Evolutionary conservation across 352 stramenopile genomes (phyloP).

Genomic region (Globisporangium apiculatum): DNA sequence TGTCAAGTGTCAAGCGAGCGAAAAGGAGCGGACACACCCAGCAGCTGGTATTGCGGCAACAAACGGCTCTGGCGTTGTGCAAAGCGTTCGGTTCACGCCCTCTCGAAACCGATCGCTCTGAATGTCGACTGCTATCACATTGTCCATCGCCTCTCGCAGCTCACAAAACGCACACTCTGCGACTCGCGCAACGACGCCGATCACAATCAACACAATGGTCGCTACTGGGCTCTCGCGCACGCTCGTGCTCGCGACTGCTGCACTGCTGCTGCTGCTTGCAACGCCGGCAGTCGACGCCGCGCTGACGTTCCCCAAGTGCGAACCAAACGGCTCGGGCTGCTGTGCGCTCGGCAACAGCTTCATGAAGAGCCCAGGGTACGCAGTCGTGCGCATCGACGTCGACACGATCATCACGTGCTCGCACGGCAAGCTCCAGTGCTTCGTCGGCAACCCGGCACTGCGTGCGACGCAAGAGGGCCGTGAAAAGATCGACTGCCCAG

Average conservation of each 20-base stretch:
- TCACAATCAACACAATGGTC: conserved; percentile 7
- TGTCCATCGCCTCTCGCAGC: no score
- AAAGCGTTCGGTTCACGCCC: not conserved
- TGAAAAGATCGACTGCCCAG: conserved; percentile 37
- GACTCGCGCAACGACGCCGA: conserved; percentile 2
- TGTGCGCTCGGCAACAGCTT: conserved; percentile 41
- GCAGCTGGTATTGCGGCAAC: not conserved
- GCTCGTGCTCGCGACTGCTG: conserved; percentile 18
- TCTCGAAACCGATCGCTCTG: not conserved
- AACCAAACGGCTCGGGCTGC: conserved; percentile 31
- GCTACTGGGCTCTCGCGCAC: conserved; percentile 20
- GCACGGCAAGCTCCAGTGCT: conserved; percentile 42
- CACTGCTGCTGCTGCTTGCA: conserved; percentile 11
- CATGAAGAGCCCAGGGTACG: conserved; percentile 59
- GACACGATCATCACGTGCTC: conserved; percentile 63
- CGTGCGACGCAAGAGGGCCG: conserved; percentile 28
- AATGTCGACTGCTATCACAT: not conserved
- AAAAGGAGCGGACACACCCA: not conserved
- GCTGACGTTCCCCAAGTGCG: conserved; percentile 53
- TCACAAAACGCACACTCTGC: conserved; percentile 2
- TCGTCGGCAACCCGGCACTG: conserved; percentile 48
- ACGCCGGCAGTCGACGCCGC: conserved; percentile 9
- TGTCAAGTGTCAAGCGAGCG: no score
- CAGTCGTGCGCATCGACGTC: conserved; percentile 35
- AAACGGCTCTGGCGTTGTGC: not conserved